A percentile compares a stretch with the other conserved stretches of the same genome.
phyloP scores from a whole-genome alignment of 2,329 filamentous ascomycete species.

The Neocucurbitaria cava region DNA sequence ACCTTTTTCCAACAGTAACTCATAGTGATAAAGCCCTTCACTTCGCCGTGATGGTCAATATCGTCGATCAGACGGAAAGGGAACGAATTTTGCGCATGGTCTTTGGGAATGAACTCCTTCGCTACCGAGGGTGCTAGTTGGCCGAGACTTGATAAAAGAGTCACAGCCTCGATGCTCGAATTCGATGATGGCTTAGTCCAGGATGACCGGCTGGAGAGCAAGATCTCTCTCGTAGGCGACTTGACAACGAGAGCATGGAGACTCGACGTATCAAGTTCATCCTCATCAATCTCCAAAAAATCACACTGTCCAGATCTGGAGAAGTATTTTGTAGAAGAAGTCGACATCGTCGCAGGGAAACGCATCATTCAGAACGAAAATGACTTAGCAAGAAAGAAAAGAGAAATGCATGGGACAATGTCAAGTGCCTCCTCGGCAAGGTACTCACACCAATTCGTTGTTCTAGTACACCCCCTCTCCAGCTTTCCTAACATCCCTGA shows the following conservation, averaged over 20 bases:
- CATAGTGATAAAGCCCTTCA: conserved; percentile 51
- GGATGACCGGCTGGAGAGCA: conserved; percentile 24
- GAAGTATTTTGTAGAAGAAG: conserved; percentile 18
- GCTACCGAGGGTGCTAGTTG: conserved; percentile 38
- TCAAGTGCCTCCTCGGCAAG: conserved; percentile 4
- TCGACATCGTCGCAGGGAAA: conserved; percentile 24
- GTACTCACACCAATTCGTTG: conserved; percentile 8
- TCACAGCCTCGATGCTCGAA: conserved; percentile 25
- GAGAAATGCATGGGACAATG: background rate
- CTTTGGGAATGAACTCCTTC: conserved; percentile 40
- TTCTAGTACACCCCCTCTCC: conserved; percentile 14
- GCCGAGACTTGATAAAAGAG: conserved; percentile 34
- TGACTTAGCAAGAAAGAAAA: conserved; percentile 1
- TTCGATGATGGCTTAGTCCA: conserved; percentile 5
- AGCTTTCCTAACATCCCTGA: conserved; percentile 18
- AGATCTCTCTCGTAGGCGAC: conserved; percentile 19
- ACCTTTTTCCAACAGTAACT: conserved; percentile 52
- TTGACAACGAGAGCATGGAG: conserved; percentile 34
- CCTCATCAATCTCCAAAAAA: conserved; percentile 38
- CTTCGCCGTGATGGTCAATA: conserved; percentile 38
- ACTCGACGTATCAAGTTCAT: conserved; percentile 39
- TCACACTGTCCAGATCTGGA: conserved; percentile 33
- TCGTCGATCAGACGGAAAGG: conserved; percentile 50
- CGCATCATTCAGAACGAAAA: conserved; percentile 12
- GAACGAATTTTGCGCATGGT: conserved; percentile 23